phyloP scores from a whole-genome alignment of 1,139 yeast genomes.

The Nakaseomyces glabratus region DNA sequence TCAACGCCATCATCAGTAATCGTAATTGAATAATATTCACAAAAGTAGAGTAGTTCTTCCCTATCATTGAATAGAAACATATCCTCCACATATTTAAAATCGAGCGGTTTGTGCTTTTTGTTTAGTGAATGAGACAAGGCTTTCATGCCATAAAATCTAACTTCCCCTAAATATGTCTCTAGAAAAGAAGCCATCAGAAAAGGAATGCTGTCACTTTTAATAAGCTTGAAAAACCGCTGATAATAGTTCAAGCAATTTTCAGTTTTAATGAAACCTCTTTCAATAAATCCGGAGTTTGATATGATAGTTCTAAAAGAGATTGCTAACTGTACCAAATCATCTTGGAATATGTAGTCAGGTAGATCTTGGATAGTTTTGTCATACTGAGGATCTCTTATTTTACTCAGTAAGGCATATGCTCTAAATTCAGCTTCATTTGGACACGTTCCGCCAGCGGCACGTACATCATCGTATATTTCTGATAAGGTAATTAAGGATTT shows the following conservation, averaged over 20 bases:
- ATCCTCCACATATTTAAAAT: conserved; percentile 39
- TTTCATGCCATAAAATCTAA: conserved; percentile 66
- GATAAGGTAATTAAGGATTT: conserved; percentile 83
- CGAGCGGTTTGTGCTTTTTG: conserved; percentile 58
- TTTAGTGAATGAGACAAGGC: conserved; percentile 64
- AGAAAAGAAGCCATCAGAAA: conserved; percentile 63
- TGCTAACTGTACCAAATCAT: conserved; percentile 61
- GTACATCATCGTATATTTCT: conserved; percentile 77
- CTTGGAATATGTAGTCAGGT: conserved; percentile 48
- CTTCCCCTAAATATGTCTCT: conserved; percentile 73
- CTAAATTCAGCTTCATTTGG: conserved; percentile 92
- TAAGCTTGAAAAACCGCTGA: conserved; percentile 52
- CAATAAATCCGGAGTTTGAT: conserved; percentile 54
- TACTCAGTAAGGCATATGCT: conserved; percentile 75
- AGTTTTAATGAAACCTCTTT: conserved; percentile 46
- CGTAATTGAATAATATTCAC: conserved; percentile 57
- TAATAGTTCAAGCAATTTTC: conserved; percentile 60
- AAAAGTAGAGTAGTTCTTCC: conserved; percentile 47
- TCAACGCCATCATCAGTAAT: conserved; percentile 42
- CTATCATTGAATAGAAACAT: conserved; percentile 59
- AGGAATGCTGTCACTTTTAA: conserved; percentile 50
- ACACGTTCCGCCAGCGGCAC: conserved; percentile 57
- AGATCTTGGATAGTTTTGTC: conserved; percentile 67
- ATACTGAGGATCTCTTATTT: conserved; percentile 74
- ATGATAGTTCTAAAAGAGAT: conserved; percentile 56